A percentile compares a stretch with the other conserved stretches of the same genome.
These are phyloP conservation scores for Cornus suecica DNA, from an alignment of 148 eudicot genomes.

Conservation along the genomic window DNA sequence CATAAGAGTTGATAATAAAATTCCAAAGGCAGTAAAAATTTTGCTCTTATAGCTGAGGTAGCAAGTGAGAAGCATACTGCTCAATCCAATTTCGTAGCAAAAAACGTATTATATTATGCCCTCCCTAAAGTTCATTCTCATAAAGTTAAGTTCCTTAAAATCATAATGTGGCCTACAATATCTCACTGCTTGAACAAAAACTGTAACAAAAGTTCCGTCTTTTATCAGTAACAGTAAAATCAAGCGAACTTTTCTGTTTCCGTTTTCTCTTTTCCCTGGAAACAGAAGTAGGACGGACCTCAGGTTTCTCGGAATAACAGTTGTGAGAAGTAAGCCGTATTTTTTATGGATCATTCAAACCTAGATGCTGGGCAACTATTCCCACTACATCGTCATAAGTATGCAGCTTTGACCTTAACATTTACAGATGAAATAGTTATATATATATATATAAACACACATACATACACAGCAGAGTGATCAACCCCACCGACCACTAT, in stretches of 20 bases:
- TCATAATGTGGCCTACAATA: neutral
- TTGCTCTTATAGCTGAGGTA: neutral
- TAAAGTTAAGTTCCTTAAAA: neutral
- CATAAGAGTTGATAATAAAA: neutral
- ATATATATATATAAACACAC: no score
- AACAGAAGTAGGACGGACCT: conserved; percentile 40
- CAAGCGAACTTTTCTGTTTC: no score
- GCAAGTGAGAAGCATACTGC: neutral
- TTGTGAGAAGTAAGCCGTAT: conserved; percentile 91
- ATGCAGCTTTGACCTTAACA: conserved; percentile 62
- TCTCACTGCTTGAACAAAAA: neutral
- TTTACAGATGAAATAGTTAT: conserved; percentile 8
- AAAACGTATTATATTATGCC: neutral
- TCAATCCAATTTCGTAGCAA: neutral
- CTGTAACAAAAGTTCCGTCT: no score
- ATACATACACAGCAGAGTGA: neutral
- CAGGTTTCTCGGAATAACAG: conserved; percentile 91
- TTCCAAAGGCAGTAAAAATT: neutral
- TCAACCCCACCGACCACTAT: neutral
- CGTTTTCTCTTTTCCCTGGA: no score
- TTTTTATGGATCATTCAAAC: conserved; percentile 83
- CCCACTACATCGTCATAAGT: conserved; percentile 89
- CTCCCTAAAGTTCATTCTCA: neutral
- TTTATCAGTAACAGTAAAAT: no score
- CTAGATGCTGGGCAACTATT: conserved; percentile 66